These are phyloP conservation scores for Tubosaeta brunneosetosa DNA, from an alignment of 768 basidiomycete genomes.

Conservation along the genomic window DNA sequence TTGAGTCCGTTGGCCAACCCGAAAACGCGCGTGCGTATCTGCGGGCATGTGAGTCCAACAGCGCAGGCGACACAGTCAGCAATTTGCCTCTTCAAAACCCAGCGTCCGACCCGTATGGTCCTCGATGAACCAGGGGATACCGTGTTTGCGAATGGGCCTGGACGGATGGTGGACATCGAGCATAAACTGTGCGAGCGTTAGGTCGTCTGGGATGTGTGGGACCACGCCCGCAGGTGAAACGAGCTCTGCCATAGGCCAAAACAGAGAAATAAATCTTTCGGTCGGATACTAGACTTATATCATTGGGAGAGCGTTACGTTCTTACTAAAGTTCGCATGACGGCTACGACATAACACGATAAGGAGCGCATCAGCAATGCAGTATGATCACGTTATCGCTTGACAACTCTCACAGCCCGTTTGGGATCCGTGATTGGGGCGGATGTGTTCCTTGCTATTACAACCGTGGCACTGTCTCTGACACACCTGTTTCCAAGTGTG, in stretches of 20 bases:
- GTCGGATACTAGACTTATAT: background rate
- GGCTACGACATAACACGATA: background rate
- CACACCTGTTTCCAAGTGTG: background rate
- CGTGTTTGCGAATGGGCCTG: slow-evolving; percentile 22
- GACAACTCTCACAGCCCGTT: background rate
- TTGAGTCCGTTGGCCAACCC: slow-evolving; percentile 38
- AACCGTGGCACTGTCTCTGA: slow-evolving; percentile 5
- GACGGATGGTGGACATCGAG: slow-evolving; percentile 32
- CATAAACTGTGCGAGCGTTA: slow-evolving; percentile 36
- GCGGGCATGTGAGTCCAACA: background rate
- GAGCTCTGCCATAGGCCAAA: slow-evolving; percentile 31
- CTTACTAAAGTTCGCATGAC: background rate
- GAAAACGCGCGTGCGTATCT: slow-evolving; percentile 35
- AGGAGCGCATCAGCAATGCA: background rate
- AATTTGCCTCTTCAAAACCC: slow-evolving; percentile 35
- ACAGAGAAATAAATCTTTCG: background rate
- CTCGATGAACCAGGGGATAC: slow-evolving; percentile 39
- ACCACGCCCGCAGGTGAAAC: slow-evolving; percentile 25
- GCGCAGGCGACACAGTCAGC: background rate
- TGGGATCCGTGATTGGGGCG: background rate
- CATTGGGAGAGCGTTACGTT: background rate
- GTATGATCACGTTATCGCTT: background rate
- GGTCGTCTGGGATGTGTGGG: slow-evolving; percentile 35
- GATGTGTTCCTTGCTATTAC: slow-evolving; percentile 3
- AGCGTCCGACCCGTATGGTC: slow-evolving; percentile 35